phyloP scores from a whole-genome alignment of 2,329 filamentous ascomycete genomes.

The Fusarium nanum region DNA sequence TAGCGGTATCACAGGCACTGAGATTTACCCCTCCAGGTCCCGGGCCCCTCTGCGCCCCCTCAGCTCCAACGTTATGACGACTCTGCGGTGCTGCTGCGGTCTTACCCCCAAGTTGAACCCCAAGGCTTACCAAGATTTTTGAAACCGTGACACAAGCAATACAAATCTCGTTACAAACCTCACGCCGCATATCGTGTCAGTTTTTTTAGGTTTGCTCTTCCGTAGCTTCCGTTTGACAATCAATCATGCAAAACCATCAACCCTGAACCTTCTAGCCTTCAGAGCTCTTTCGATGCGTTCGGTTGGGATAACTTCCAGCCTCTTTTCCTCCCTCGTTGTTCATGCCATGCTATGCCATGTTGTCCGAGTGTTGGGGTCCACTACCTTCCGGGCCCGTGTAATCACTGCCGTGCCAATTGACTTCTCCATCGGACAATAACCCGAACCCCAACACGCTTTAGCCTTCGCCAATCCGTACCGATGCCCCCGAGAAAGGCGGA shows the following conservation, averaged over 20 bases:
- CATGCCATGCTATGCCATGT: slow-evolving; percentile 28
- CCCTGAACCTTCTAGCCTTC: neutral
- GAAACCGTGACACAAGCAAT: slow-evolving; percentile 42
- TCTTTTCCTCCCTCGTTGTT: slow-evolving; percentile 9
- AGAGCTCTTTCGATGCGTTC: slow-evolving; percentile 4
- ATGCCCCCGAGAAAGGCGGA: slow-evolving; percentile 37
- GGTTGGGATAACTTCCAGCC: slow-evolving; percentile 32
- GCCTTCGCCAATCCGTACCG: slow-evolving; percentile 38
- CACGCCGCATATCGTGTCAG: slow-evolving; percentile 24
- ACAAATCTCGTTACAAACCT: slow-evolving; percentile 42
- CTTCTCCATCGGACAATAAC: slow-evolving; percentile 46
- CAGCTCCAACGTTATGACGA: slow-evolving; percentile 42
- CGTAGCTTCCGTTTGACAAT: slow-evolving; percentile 22
- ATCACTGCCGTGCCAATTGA: slow-evolving; percentile 48
- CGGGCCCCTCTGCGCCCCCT: slow-evolving; percentile 32
- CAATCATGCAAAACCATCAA: slow-evolving; percentile 2
- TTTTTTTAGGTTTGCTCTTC: neutral
- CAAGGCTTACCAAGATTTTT: slow-evolving; percentile 43
- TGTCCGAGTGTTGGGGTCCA: slow-evolving; percentile 41
- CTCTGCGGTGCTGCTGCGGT: slow-evolving; percentile 38
- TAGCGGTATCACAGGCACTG: slow-evolving; percentile 1
- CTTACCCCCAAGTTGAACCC: slow-evolving; percentile 41
- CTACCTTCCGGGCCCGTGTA: slow-evolving; percentile 36
- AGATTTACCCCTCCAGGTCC: slow-evolving; percentile 35
- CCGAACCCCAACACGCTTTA: slow-evolving; percentile 45